Conservation (phyloP, 257 asterid species). For the Scutellaria baicalensis region DNA sequence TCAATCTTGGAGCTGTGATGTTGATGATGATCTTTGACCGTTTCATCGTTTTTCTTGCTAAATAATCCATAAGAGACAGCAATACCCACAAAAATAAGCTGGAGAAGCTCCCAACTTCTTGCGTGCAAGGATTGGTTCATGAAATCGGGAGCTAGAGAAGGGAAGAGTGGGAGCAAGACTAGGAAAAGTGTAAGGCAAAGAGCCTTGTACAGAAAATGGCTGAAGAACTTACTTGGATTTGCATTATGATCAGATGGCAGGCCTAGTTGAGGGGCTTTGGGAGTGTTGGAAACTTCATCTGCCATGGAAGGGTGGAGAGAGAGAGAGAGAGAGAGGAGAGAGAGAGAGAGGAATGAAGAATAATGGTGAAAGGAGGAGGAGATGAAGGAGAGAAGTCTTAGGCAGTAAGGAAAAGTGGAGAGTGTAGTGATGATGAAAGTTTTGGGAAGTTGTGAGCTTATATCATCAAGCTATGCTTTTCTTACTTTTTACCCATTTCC, state of each 20-base stretch:
- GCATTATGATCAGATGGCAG: constrained; percentile 10
- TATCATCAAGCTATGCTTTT: constrained; percentile 43
- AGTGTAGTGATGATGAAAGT: constrained; percentile 31
- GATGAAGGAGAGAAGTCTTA: constrained; percentile 35
- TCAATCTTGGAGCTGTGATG: constrained; percentile 21
- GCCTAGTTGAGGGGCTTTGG: constrained; percentile 14
- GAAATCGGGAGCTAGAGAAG: constrained; percentile 66
- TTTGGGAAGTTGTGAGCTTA: constrained; percentile 47
- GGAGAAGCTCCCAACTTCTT: constrained; percentile 84
- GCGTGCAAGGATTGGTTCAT: constrained; percentile 53
- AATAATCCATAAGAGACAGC: constrained; percentile 93
- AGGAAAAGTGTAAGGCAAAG: constrained; percentile 41
- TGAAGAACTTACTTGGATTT: constrained; percentile 38
- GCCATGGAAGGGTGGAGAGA: constrained; percentile 40
- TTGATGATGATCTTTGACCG: constrained; percentile 34
- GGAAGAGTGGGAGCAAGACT: constrained; percentile 54
- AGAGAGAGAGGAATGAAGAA: not conserved
- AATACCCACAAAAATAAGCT: constrained; percentile 82
- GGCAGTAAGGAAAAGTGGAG: constrained; percentile 41
- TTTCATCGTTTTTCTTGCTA: constrained; percentile 67
- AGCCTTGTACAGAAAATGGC: constrained; percentile 53
- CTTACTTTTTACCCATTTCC: constrained; percentile 14
- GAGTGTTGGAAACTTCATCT: constrained; percentile 22
- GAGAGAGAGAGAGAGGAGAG: not conserved
- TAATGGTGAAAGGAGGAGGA: constrained; percentile 5